These are phyloP conservation scores for Pilobolus umbonatus DNA, from an alignment of 192 early-diverging fungal species.

Conservation along the genomic window DNA sequence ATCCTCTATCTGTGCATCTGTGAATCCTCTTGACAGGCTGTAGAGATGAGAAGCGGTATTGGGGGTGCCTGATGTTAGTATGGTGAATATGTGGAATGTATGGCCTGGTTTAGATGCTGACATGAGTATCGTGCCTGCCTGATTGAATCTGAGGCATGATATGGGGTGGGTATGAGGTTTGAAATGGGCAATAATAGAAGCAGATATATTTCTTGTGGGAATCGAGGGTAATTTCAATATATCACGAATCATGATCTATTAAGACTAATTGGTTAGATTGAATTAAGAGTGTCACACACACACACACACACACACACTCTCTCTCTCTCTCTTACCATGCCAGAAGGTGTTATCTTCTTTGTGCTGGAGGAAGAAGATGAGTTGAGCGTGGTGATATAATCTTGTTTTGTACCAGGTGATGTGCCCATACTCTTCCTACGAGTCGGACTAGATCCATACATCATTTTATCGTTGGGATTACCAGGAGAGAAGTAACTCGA, in stretches of 20 bases:
- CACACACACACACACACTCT: neutral
- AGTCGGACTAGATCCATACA: conserved; percentile 6
- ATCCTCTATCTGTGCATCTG: conserved; percentile 66
- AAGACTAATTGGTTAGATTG: no score
- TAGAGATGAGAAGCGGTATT: conserved; percentile 53
- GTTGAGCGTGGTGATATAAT: no score
- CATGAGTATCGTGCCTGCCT: conserved; percentile 59
- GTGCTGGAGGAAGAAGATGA: no score
- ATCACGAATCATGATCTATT: conserved; percentile 53
- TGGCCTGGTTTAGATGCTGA: conserved; percentile 70
- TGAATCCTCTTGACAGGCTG: conserved; percentile 73
- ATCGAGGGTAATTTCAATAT: conserved; percentile 17
- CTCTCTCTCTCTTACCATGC: no score
- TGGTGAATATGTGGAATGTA: conserved; percentile 67
- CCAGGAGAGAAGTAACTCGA: conserved; percentile 51
- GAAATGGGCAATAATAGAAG: conserved; percentile 57
- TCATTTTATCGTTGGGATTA: neutral
- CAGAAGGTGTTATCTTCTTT: conserved; percentile 17
- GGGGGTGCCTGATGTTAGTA: conserved; percentile 34
- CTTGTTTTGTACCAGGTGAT: no score
- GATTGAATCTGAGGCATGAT: conserved; percentile 56
- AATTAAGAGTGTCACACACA: no score
- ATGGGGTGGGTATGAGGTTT: conserved; percentile 67
- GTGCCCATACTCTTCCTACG: neutral
- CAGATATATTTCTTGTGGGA: conserved; percentile 20